Evolutionary conservation across 441 rosid genomes (phyloP), one percentile per base, ranked within the genome.

Genomic region (Geranium incanum): DNA sequence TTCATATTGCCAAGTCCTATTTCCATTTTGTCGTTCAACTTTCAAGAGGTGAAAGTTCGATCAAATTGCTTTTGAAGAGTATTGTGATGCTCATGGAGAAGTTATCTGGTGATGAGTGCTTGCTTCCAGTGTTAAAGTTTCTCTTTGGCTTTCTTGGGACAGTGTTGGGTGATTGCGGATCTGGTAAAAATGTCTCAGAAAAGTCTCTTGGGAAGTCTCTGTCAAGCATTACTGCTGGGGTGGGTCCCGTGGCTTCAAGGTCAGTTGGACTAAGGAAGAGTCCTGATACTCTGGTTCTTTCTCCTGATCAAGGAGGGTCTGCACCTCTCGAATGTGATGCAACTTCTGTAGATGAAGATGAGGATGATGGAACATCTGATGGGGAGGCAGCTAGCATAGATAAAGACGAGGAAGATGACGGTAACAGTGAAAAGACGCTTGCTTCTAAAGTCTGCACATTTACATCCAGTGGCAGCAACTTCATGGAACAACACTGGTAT

Each of bases 401-500:
- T 80, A 96, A 94, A 81, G 99, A 94, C 81, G 99, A 94, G 68
- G 99, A 96, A 74, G 99, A 91, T 55, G 99, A 96, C 80, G 81
- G 86, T 71, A 91, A 86, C 80, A 91, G 96, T 81, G 99, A 96
- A 82, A 89, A 85, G 81, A 88, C 83, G 68, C 97, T 96, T 73
- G 98, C 99, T 68, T 91, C 98, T 67, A 89, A 92, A 81, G 98
- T 96, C 71, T 96, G 99, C 81, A 96, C 99, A 37, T 96, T 96
- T 83, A 94, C 99, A 72, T 94, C 97, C 69, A 96, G 99, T 77
- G 99, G 99, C 73, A 96, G 96, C 86, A 96, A 94, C 81, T 96
- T 94, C 82, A 96, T 92, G 99, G 99, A 96, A 79, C 99, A 96
- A 68, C 99, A 96, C 81, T 96, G 99, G 99, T 96, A 96, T 75